Evolutionary conservation across 306 rosid species (phyloP).

Genomic region (Macrotyloma uniflorum): DNA sequence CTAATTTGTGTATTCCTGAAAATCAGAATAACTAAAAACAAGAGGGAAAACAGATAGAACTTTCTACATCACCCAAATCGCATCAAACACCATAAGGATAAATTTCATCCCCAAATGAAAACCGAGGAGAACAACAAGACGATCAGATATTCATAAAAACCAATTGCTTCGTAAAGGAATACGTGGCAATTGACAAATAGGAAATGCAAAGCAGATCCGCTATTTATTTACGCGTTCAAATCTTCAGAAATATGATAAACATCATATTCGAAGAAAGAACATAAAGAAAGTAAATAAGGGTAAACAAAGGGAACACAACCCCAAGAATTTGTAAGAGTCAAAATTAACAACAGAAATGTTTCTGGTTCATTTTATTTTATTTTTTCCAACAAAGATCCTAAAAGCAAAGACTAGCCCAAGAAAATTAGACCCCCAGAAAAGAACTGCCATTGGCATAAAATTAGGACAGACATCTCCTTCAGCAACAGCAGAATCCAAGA

Average conservation of each 20-base stretch:
- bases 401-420: conserved; percentile 2
- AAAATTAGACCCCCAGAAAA: not conserved
- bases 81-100: conserved; percentile 5
- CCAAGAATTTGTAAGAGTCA: conserved; percentile 10
- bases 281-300: not conserved
- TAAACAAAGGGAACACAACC: not conserved
- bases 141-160: not conserved
- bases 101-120: conserved; percentile 6
- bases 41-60: conserved; percentile 9
- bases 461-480: conserved; percentile 5
- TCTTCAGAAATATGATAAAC: conserved; percentile 25
- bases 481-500: conserved; percentile 1
- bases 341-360: not conserved
- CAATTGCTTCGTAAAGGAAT: conserved; percentile 11
- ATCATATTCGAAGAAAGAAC: not conserved
- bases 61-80: conserved; percentile 26
- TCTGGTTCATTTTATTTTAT: not conserved
- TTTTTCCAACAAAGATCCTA: conserved; percentile 30
- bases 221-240: conserved; percentile 13
- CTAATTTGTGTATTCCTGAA: conserved; percentile 23
- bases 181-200: not conserved
- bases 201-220: conserved; percentile 33
- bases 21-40: conserved; percentile 16
- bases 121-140: not conserved
- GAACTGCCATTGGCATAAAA: conserved; percentile 4